Conservation (phyloP, 2,329 filamentous ascomycete genomes). For the Penicillium verrucosum region DNA sequence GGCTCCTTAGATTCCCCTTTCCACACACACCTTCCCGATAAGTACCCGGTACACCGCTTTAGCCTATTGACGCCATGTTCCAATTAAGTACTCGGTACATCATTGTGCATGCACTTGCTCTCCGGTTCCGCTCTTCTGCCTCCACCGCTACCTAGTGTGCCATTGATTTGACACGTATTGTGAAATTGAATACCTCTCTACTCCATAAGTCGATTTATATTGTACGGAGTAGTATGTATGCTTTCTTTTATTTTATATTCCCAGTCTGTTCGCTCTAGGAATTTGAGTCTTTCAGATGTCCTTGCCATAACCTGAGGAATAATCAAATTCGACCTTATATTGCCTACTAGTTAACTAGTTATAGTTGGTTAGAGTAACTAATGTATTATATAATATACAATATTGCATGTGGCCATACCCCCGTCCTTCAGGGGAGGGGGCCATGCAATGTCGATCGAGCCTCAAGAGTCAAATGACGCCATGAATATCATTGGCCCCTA, state of each 20-base stretch:
- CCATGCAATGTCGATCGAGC: constrained; percentile 37
- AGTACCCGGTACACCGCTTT: constrained; percentile 5
- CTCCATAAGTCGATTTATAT: not conserved
- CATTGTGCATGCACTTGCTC: not conserved
- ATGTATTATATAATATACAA: not conserved
- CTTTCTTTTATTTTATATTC: not conserved
- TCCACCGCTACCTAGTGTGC: constrained; percentile 6
- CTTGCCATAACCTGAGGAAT: not conserved
- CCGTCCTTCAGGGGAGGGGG: constrained; percentile 20
- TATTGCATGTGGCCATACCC: constrained; percentile 1
- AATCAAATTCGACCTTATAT: not conserved
- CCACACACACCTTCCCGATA: constrained; percentile 1
- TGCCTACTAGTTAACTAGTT: not conserved
- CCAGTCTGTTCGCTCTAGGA: not conserved
- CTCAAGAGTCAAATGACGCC: constrained; percentile 24
- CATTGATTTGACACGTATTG: constrained; percentile 18
- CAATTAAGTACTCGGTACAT: constrained; percentile 4
- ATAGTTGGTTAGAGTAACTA: too few species aligned
- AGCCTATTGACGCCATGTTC: not conserved
- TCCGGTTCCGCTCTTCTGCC: not conserved
- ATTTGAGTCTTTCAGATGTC: not conserved
- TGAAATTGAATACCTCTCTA: not conserved
- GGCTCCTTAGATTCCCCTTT: constrained; percentile 10
- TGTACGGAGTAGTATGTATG: not conserved
- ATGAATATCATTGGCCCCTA: constrained; percentile 14